Percentiles rank a stretch among this genome's conserved stretches.
These are phyloP conservation scores for Sphaerulina musiva DNA, from an alignment of 2,329 filamentous ascomycete species.

Conservation along the genomic window DNA sequence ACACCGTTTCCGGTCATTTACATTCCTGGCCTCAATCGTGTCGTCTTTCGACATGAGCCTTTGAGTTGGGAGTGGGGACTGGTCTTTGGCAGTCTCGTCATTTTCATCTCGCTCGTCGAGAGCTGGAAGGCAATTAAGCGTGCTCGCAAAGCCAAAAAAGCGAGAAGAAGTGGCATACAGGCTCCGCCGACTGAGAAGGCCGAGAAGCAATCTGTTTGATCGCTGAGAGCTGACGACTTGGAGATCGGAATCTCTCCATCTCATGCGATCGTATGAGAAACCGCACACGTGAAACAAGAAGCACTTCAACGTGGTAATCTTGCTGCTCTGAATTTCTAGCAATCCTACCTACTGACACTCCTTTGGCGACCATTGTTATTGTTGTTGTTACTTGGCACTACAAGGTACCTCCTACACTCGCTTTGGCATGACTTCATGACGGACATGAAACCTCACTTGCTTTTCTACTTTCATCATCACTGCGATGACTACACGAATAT, in stretches of 20 bases:
- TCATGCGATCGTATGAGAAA: not conserved
- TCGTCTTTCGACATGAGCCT: constrained; percentile 41
- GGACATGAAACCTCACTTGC: not conserved
- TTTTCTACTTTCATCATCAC: not conserved
- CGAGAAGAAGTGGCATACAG: constrained; percentile 2
- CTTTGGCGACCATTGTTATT: not conserved
- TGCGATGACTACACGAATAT: not conserved
- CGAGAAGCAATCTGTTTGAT: constrained; percentile 1
- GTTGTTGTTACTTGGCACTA: not conserved
- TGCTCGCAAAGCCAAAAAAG: constrained; percentile 11
- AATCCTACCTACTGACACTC: not conserved
- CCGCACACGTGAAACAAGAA: not conserved
- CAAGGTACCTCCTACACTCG: not conserved
- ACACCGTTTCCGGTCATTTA: constrained; percentile 43
- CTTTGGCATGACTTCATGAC: not conserved
- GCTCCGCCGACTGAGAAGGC: not conserved
- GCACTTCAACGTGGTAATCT: not conserved
- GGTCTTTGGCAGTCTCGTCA: constrained; percentile 36
- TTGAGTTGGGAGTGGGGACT: constrained; percentile 45
- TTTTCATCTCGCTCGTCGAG: constrained; percentile 40
- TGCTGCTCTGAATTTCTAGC: not conserved
- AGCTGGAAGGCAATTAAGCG: constrained; percentile 44
- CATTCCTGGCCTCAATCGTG: constrained; percentile 40
- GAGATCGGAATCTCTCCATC: not conserved
- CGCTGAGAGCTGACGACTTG: not conserved